Base-by-base conservation (phyloP, 2,329 filamentous ascomycete genomes). In the Ophiostoma angusticollis region DNA sequence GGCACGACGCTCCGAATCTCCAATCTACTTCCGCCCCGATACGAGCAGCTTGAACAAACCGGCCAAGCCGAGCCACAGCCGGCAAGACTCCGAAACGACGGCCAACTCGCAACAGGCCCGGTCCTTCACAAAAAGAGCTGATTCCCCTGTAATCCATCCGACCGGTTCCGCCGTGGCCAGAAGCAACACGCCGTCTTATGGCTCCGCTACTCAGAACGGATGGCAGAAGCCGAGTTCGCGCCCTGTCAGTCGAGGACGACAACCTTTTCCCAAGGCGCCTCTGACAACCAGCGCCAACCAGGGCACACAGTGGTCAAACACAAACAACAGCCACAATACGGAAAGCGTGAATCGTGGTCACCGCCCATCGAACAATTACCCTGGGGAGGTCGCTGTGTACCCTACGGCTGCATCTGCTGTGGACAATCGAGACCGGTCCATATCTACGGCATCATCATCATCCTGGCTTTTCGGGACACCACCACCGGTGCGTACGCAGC, bases 181-280 rank as follows among this genome's bases (percentile, higher is more conserved):
- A 3, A 13, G 9, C 11, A 14, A 24, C n/a, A 28, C 16, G 2
- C 16, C 33, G 1, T 35, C 33, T 9, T 17, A 14, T 4, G 13
- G 3, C 4, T 2, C 11, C 2, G 11, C 7, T n/a, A 24, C 21
- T 1, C 3, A 22, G 2, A 17, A 24, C 8, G 12, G 2, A 3
- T 5, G 24, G 11, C 4, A 14, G 28, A 27, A 27, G 12, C 22
- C 24, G 21, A 3, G 12, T 7, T 1, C 17, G 5, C 42, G 46
- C 1, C 33, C 42, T 6, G 34, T 44, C 9, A 48, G 46, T 12
- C 46, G 46, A 17, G 46, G 46, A 1, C 33, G 46, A 8, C 44
- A 45, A 27, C 46, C 42, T 3, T 12, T 28, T 8, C 18, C 38
- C 19, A 44, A 39, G 7, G 13, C 6, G 6, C 21, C 31, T 8